Conservation (phyloP, 306 rosid genomes). For the Cucurbita ficifolia region DNA sequence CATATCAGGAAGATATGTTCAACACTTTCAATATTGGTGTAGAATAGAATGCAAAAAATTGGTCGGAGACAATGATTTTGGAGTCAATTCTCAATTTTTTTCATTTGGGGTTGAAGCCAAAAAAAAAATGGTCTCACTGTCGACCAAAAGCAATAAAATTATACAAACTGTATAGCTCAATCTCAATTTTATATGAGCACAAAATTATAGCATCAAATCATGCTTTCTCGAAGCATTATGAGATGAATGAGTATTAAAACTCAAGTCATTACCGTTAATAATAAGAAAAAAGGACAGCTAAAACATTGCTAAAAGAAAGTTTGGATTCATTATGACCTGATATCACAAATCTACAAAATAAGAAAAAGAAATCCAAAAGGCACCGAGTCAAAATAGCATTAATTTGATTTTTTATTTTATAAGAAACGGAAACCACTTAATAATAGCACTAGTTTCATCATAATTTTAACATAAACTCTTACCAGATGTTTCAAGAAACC, state of each 20-base stretch:
- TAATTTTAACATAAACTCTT: conserved; percentile 14
- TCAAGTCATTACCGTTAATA: not conserved
- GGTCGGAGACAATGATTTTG: not conserved
- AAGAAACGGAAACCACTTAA: not conserved
- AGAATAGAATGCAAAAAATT: not conserved
- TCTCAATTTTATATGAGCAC: not conserved
- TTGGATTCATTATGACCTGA: not conserved
- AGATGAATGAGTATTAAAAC: not conserved
- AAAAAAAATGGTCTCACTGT: not conserved
- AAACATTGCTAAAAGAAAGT: not conserved
- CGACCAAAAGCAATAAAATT: not conserved
- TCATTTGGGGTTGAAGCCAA: not conserved
- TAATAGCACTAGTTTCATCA: not conserved
- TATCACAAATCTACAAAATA: not conserved
- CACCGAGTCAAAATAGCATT: not conserved
- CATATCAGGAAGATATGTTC: not conserved
- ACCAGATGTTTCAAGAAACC: conserved; percentile 82
- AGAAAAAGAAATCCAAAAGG: not conserved
- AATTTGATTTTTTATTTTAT: no score
- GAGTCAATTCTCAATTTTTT: not conserved
- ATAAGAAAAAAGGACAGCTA: not conserved
- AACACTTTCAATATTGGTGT: not conserved
- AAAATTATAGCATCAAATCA: not conserved
- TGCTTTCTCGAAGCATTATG: not conserved
- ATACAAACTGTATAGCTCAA: not conserved